phyloP scores from a whole-genome alignment of 2,329 filamentous ascomycete genomes.

The Grosmannia clavigera region DNA sequence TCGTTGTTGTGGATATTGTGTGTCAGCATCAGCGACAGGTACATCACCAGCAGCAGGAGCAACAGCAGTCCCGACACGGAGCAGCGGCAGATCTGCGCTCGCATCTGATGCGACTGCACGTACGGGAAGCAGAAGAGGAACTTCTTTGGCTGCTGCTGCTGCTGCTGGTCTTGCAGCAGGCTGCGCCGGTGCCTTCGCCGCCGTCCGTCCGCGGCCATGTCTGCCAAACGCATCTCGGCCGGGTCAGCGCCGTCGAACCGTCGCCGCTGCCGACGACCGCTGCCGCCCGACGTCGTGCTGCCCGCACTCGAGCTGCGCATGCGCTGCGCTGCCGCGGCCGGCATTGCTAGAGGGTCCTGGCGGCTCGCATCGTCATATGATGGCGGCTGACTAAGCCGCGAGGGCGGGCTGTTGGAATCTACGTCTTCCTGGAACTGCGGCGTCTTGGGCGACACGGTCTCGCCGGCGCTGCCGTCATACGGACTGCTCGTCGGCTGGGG shows the following conservation, averaged over 20 bases:
- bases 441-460: constrained; percentile 30
- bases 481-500: constrained; percentile 16
- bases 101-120: constrained; percentile 39
- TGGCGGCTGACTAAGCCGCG: constrained; percentile 9
- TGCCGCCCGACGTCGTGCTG: neutral
- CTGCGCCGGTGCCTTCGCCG: constrained; percentile 16
- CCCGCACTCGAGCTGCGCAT: neutral
- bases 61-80: constrained; percentile 55
- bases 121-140: constrained; percentile 45
- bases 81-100: constrained; percentile 44
- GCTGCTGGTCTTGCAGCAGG: neutral
- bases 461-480: constrained; percentile 9
- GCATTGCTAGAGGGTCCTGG: constrained; percentile 6
- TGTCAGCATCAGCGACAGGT: constrained; percentile 60
- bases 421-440: constrained; percentile 21
- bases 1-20: constrained; percentile 51
- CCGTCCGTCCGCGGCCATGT: constrained; percentile 28
- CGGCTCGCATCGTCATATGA: neutral
- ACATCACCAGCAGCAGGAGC: constrained; percentile 46
- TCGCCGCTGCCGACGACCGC: constrained; percentile 5
- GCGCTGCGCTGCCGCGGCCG: constrained; percentile 10
- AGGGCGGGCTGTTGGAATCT: constrained; percentile 20
- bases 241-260: constrained; percentile 31
- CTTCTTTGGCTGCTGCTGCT: constrained; percentile 21
- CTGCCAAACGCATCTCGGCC: constrained; percentile 34